These are phyloP conservation scores for Amesomyces nigricolor DNA, from an alignment of 2,329 filamentous ascomycete genomes.

Conservation along the genomic window DNA sequence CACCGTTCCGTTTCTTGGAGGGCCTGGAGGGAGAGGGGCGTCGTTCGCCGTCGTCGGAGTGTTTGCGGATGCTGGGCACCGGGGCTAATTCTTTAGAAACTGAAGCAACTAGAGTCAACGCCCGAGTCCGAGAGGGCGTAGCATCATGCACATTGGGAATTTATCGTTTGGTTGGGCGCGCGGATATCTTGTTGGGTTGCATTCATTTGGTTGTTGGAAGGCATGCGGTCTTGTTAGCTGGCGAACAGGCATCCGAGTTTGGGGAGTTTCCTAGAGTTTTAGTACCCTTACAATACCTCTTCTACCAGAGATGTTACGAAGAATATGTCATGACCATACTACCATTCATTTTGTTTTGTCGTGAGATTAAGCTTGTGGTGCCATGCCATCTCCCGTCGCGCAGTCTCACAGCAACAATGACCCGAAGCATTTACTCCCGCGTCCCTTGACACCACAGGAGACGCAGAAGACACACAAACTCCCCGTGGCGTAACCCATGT, in stretches of 20 bases:
- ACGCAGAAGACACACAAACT: no score
- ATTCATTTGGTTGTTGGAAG: constrained; percentile 3
- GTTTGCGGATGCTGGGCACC: constrained; percentile 15
- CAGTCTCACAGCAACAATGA: no score
- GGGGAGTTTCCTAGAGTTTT: not conserved
- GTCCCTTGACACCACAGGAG: no score
- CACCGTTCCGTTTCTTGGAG: not conserved
- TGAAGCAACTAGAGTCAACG: constrained; percentile 27
- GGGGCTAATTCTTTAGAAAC: constrained; percentile 31
- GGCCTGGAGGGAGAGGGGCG: not conserved
- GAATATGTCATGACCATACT: not conserved
- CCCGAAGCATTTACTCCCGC: no score
- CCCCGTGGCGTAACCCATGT: no score
- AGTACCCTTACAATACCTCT: not conserved
- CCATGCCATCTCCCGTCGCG: no score
- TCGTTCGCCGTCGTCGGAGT: not conserved
- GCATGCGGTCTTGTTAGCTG: not conserved
- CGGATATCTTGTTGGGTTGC: not conserved
- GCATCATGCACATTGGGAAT: not conserved
- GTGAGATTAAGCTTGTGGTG: not conserved
- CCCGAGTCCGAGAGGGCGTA: constrained; percentile 3
- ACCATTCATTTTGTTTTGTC: not conserved
- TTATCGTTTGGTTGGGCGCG: not conserved
- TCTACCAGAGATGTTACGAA: constrained; percentile 2
- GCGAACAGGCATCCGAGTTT: constrained; percentile 7